Evolutionary conservation across 2,329 filamentous ascomycete species (phyloP).

Genomic region (Aspergillus ibericus): DNA sequence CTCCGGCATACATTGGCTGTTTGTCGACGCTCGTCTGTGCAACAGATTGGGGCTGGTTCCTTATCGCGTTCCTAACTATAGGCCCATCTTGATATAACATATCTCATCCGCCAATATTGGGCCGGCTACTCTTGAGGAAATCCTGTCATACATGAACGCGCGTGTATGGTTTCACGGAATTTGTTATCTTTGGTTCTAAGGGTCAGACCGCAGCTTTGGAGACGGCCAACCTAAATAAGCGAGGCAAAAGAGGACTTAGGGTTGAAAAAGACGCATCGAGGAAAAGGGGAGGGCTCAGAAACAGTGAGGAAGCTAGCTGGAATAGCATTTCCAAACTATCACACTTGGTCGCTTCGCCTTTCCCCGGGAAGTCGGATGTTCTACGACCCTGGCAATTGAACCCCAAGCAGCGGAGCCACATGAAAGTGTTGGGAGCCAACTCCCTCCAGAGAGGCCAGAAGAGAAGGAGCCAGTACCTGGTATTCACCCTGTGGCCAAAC

Average conservation of each 20-base stretch:
- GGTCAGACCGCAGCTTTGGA: not conserved
- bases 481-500: not conserved
- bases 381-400: not conserved
- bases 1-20: slow-evolving; percentile 8
- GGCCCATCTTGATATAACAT: not conserved
- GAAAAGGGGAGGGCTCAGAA: not conserved
- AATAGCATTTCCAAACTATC: not conserved
- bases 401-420: not conserved
- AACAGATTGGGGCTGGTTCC: slow-evolving; percentile 1
- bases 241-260: not conserved
- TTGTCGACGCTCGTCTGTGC: slow-evolving; percentile 6
- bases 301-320: not conserved
- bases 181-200: not conserved
- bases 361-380: not conserved
- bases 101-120: not conserved
- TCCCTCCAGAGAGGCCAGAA: not conserved
- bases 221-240: not conserved
- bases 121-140: not conserved
- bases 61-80: not conserved
- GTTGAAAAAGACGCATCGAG: not conserved
- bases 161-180: slow-evolving; percentile 7
- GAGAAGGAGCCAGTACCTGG: not conserved
- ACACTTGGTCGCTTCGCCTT: not conserved
- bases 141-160: not conserved
- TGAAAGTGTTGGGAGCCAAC: not conserved